phyloP scores from a whole-genome alignment of 306 rosid species.

The Fagus sylvatica region DNA sequence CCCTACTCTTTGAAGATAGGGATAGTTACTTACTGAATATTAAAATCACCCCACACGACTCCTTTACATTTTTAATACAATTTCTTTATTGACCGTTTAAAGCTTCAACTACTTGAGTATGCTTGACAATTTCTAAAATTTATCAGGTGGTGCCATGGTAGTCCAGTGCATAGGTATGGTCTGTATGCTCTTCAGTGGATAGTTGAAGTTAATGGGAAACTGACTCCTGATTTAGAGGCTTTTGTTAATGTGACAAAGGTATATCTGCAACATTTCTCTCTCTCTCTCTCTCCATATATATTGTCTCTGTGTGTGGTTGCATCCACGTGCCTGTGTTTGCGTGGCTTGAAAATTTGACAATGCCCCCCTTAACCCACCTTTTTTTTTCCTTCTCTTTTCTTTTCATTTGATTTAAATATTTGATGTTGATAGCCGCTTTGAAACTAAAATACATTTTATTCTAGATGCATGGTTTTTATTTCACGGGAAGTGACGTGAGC shows the following conservation, averaged over 20 bases:
- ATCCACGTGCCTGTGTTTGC: not conserved
- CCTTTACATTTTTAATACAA: not conserved
- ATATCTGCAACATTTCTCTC: not conserved
- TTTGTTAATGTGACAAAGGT: constrained; percentile 87
- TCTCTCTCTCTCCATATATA: not conserved
- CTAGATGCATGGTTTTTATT: not conserved
- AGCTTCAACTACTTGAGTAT: constrained; percentile 1
- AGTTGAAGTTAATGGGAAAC: constrained; percentile 86
- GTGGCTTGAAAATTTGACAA: not conserved
- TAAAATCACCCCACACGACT: too few relatives aligned
- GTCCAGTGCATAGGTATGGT: constrained; percentile 95
- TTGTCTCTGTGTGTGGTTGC: not conserved
- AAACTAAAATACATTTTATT: not conserved
- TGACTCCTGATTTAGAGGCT: constrained; percentile 78
- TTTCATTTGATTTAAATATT: not conserved
- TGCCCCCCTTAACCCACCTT: not conserved
- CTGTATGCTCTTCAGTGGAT: constrained; percentile 97
- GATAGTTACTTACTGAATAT: too few relatives aligned
- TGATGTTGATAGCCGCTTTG: not conserved
- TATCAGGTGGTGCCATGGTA: constrained; percentile 94
- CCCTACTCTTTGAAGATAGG: not conserved
- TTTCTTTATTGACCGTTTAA: not conserved
- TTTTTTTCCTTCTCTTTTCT: not conserved
- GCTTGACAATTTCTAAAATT: constrained; percentile 25
- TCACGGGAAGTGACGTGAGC: not conserved